Evolutionary conservation across 2,329 filamentous ascomycete species (phyloP), one percentile per base, ranked within the genome.

Genomic region (Fusarium robinianum): DNA sequence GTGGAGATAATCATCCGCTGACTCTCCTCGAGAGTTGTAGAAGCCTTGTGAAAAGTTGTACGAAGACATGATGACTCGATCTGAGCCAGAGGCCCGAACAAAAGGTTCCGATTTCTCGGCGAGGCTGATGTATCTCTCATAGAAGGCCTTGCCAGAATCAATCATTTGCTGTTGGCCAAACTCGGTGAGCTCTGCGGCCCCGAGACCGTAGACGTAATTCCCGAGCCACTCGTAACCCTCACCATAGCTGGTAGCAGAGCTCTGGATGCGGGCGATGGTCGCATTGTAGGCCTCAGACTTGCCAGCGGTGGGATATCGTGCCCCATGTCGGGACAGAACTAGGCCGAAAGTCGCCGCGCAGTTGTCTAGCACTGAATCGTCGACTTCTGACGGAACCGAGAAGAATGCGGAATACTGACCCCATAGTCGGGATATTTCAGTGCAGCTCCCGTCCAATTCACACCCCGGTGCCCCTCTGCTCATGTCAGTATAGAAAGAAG

Each of bases 351-450:
- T 92, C 57, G 92, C 71, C 9, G 79, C 72, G 69, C 91, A 96
- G n/a, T 73, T 75, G 1, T 72, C 55, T 0, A 90, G 90, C 1
- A 86, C 71, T 6, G 73, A 72, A 6, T 75, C 58, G 11, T 81
- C 72, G 36, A 89, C 80, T 3, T 80, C 73, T 1, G 86, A 90
- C 6, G 83, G 78, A 0, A 91, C 84, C 1, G 84, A 78, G 68
- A 88, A 96, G 70, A 83, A 95, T 2, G 90, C 88, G 12, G 89
- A 87, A 67, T 96, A 96, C 65, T 92, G 90, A 42, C 90, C 91
- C 89, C 90, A 95, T 41, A 75, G 78, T 55, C 83, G 81, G 30
- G 85, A 76, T 21, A 77, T 65, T 4, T 78, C 67, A 33, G 76
- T 74, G 67, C 87, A 90, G 37, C 47, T 60, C 10, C 55, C 65